Conservation (phyloP, 176 grass and related monocot species). For the Phragmites australis region DNA sequence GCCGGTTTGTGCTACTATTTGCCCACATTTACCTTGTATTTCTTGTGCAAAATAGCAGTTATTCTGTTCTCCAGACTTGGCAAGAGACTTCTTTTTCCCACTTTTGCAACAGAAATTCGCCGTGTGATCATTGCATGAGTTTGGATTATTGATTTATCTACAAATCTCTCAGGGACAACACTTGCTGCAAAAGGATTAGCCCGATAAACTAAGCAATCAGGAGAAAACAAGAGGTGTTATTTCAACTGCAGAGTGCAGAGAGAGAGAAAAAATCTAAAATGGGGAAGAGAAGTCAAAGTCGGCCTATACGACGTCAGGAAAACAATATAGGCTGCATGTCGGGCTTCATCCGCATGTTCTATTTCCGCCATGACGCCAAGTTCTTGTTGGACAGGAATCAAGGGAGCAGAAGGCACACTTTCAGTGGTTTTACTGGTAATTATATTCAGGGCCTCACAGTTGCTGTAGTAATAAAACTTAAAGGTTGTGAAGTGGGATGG, state of each 20-base stretch:
- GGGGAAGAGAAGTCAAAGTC: slow-evolving; percentile 53
- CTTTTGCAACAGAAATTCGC: background rate
- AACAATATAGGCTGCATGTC: slow-evolving; percentile 64
- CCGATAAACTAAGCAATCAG: background rate
- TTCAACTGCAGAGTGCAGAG: background rate
- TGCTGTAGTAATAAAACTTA: background rate
- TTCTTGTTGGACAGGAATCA: slow-evolving; percentile 65
- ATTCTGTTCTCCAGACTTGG: background rate
- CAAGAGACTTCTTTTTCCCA: too few species aligned
- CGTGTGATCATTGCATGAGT: background rate
- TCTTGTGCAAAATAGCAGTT: background rate
- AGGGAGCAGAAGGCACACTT: slow-evolving; percentile 47
- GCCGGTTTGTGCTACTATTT: background rate
- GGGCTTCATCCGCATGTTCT: slow-evolving; percentile 77
- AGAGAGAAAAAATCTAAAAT: slow-evolving; percentile 33
- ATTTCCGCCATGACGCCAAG: slow-evolving; percentile 61
- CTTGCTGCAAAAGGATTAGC: slow-evolving; percentile 1
- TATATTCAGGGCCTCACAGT: background rate
- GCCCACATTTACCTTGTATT: background rate
- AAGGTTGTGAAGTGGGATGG: background rate
- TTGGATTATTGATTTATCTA: background rate
- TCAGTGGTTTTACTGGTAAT: slow-evolving; percentile 31
- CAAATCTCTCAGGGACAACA: background rate
- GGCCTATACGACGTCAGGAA: slow-evolving; percentile 20
- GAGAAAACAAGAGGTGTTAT: background rate